Base-by-base conservation (phyloP, 495 filamentous ascomycete genomes). In the Staphylotrichum longicolle region DNA sequence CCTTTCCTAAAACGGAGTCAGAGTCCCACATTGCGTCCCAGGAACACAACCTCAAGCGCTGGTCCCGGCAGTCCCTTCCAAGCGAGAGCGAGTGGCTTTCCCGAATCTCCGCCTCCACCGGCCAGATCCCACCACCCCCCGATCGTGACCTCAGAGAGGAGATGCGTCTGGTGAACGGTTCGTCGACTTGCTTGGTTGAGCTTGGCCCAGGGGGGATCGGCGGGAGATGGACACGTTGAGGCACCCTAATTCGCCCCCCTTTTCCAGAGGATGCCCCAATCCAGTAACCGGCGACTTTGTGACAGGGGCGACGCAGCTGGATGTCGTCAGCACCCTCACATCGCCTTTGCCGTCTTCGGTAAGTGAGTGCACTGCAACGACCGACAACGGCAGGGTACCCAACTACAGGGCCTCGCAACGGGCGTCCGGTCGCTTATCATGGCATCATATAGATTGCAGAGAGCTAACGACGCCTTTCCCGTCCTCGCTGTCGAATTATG, bases 121-220 rank as follows among this genome's bases (percentile, higher is more conserved):
- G 30, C 49, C 32, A 35, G 5, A 5, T n/a, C 37, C 37, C 20
- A 27, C 20, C 20, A 1, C 20, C 20, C 20, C 20, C 1, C 20
- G 20, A 27, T 27, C 20, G 20, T 27, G 20, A 27, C 20, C 20
- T 27, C 20, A 27, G 20, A 27, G 20, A 27, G 20, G 20, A 27
- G 20, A 27, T 1, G 20, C 12, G 54, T 33, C 39, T 33, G 39
- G 5, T 44, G 39, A 34, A 44, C 30, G 37, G 30, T 42, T 7
- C n/a, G 11, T 12, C 33, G 35, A 2, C 7, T 10, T 4, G 2
- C 20, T 27, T 27, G 20, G 20, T 27, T 27, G 20, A 27, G 47
- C 11, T 33, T 11, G 27, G 50, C 30, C 41, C 4, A 53, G 14
- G 6, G 33, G 32, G 58, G 20, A 61, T 61, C 58, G 45, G 34